phyloP scores from a whole-genome alignment of 2,329 filamentous ascomycete genomes.

The Exophiala bonariae region DNA sequence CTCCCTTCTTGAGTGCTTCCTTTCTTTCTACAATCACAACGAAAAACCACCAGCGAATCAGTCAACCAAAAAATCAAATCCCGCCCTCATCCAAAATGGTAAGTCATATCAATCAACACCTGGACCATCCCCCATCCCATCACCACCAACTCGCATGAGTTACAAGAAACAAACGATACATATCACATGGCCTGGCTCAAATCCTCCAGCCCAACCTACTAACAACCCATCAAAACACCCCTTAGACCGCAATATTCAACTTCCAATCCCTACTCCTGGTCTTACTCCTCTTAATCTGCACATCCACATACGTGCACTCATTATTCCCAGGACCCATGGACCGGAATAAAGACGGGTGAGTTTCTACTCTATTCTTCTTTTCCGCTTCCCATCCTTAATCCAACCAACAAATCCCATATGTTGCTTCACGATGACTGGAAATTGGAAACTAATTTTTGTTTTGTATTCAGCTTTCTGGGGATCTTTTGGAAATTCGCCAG shows the following conservation, averaged over 20 bases:
- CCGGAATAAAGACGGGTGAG: slow-evolving; percentile 84
- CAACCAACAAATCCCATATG: too few species aligned
- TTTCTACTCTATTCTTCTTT: background rate
- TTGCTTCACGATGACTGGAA: too few species aligned
- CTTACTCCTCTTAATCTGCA: slow-evolving; percentile 92
- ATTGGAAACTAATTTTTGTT: background rate
- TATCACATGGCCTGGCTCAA: background rate
- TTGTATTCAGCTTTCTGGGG: slow-evolving; percentile 63
- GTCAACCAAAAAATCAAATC: too few species aligned
- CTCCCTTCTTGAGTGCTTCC: too few species aligned
- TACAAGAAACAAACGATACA: background rate
- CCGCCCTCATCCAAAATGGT: too few species aligned
- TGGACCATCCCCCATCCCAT: background rate
- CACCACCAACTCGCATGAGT: background rate
- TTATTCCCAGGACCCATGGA: slow-evolving; percentile 89
- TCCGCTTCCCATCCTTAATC: slow-evolving; percentile 2
- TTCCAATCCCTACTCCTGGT: slow-evolving; percentile 96
- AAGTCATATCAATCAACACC: background rate
- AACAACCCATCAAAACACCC: too few species aligned
- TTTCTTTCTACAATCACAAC: too few species aligned
- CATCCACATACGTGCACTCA: slow-evolving; percentile 88
- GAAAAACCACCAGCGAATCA: too few species aligned
- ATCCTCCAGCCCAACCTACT: slow-evolving; percentile 1
- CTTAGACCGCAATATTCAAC: slow-evolving; percentile 98
- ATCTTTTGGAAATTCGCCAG: slow-evolving; percentile 96